Evolutionary conservation across 148 eudicot species (phyloP).

Genomic region (Chenopodium suecicum): DNA sequence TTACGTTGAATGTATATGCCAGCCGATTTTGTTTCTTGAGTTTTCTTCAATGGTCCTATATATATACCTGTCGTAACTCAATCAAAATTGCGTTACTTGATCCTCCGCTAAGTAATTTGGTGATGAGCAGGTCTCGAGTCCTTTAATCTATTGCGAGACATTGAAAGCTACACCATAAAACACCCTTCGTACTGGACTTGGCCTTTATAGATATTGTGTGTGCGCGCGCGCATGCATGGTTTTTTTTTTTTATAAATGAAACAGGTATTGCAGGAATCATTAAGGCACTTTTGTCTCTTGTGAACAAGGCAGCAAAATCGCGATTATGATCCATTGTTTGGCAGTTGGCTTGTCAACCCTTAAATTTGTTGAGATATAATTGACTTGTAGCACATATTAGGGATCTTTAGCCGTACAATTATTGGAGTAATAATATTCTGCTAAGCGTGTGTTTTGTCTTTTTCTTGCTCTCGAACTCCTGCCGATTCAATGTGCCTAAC

Average conservation of each 20-base stretch:
- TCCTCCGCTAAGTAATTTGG: not conserved
- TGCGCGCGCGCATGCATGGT: not conserved
- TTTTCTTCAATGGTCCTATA: not conserved
- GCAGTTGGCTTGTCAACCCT: conserved; percentile 8
- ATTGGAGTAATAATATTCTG: conserved; percentile 6
- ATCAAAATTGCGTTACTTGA: not conserved
- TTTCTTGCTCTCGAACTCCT: conserved; percentile 18
- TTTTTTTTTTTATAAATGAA: not conserved
- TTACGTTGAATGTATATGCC: not conserved
- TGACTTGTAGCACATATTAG: not conserved
- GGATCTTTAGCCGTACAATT: conserved; percentile 16
- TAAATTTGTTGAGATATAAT: conserved; percentile 6
- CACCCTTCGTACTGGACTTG: not conserved
- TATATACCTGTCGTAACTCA: not conserved
- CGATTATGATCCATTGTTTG: conserved; percentile 12
- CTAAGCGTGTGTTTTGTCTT: conserved; percentile 29
- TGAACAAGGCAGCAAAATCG: conserved; percentile 11
- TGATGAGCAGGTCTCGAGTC: not conserved
- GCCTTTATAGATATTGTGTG: not conserved
- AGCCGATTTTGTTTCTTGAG: not conserved
- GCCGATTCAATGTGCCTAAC: not conserved
- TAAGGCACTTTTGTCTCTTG: not conserved
- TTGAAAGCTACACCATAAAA: too few species aligned
- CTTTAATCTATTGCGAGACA: not conserved
- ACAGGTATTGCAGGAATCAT: not conserved